Evolutionary conservation across 2,329 filamentous ascomycete genomes (phyloP).

Genomic region (Corniculantispora saksenae): DNA sequence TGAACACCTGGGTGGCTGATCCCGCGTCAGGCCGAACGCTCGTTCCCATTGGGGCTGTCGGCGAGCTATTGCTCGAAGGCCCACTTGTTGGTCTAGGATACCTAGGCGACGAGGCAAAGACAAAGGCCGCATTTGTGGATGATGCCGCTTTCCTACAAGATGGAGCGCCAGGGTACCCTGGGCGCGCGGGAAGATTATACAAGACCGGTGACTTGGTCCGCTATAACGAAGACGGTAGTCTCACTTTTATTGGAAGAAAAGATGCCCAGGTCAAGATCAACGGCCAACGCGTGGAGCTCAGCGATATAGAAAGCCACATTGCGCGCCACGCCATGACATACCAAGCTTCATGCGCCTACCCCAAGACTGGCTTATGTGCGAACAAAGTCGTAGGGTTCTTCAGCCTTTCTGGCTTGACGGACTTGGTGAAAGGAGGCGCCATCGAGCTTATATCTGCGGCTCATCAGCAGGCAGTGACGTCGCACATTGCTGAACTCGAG

Average conservation of each 20-base stretch:
- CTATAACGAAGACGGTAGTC: not conserved
- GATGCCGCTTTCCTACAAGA: conserved; percentile 23
- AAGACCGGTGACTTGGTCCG: conserved; percentile 5
- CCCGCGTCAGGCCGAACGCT: conserved; percentile 20
- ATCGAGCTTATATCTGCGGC: not conserved
- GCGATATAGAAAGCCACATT: conserved; percentile 24
- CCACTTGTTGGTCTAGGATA: conserved; percentile 44
- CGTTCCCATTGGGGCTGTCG: conserved; percentile 32
- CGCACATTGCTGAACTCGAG: not conserved
- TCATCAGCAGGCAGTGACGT: not conserved
- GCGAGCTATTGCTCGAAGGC: conserved; percentile 31
- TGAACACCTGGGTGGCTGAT: conserved; percentile 2
- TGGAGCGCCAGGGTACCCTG: not conserved
- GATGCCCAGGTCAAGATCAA: not conserved
- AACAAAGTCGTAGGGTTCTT: conserved; percentile 19
- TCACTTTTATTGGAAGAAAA: not conserved
- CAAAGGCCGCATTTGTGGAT: conserved; percentile 28
- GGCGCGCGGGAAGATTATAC: not conserved
- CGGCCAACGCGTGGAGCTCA: not conserved
- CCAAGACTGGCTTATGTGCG: conserved; percentile 7
- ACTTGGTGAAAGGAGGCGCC: not conserved
- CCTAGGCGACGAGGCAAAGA: conserved; percentile 41
- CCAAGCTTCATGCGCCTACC: conserved; percentile 7
- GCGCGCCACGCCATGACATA: not conserved
- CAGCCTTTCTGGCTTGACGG: conserved; percentile 2